Base-by-base conservation (phyloP, 495 filamentous ascomycete genomes). In the Haplographium delicatum region DNA sequence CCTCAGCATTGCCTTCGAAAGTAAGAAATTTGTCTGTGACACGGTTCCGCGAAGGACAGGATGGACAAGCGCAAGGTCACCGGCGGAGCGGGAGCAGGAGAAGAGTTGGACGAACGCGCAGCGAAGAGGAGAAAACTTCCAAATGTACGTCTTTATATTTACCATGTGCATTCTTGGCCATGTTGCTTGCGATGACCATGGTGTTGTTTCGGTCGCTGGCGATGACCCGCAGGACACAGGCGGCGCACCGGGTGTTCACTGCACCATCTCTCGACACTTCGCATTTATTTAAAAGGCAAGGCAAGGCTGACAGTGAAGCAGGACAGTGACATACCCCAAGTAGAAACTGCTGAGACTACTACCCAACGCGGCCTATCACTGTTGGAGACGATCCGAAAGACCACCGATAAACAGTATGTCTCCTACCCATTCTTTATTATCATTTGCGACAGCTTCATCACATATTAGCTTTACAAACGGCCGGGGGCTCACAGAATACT, bases 31-130 rank as follows among this genome's bases (percentile, higher is more conserved):
- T 25, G 7, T 9, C 28, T 7, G 48, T 35, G 20, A 47, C 35
- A 37, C 22, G 22, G 20, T 11, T 31, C 28, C 15, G 19, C 13
- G 50, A 25, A 26, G 3, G 40, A 61, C 44, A 48, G 57, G 35
- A 87, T 87, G 83, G 82, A 81, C 49, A 89, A 88, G 72, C 79
- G 85, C 45, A 86, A 85, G 63, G 75, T 74, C 20, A 65, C 62
- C 47, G 65, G 68, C 51, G 62, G 69, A n/a, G n/a, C n/a, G 13
- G 62, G 64, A 38, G 54, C 62, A 38, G 53, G 46, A 26, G 67
- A 66, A 20, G 72, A 78, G 24, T 47, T 62, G 39, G 74, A 80
- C 26, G 78, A 81, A 49, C 77, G 80, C 54, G 75, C 75, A 58
- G 66, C 75, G 37, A 89, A 89, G 72, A 71, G 79, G 46, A 73